Base-by-base conservation (phyloP, 2,329 filamentous ascomycete species). In the Paramyrothecium roridum region DNA sequence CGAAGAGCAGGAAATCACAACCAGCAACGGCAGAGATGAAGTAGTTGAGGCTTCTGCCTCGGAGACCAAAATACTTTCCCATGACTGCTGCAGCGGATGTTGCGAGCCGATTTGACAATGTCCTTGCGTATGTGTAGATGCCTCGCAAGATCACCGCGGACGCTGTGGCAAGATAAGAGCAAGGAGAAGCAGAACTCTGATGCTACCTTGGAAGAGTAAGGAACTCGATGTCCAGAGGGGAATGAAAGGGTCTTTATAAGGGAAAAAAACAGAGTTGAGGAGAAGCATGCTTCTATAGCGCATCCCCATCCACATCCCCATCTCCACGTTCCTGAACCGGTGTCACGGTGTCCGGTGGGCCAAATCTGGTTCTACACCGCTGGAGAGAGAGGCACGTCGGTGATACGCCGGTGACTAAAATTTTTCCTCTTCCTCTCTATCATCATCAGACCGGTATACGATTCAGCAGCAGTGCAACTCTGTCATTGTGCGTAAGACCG, bases 21-120 rank as follows among this genome's bases (percentile, higher is more conserved):
- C 88, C 88, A 56, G 88, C 88, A 64, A 91, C 81, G n/a, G 85
- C 73, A 58, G 85, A 84, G 62, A 91, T 84, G 53, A 87, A 87
- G 70, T 83, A 80, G 75, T 88, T 89, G 60, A 91, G 83, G 69
- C 73, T 71, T 34, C 80, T 75, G 74, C 88, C 88, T 54, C 79
- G 79, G 58, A 90, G 80, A 70, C 88, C 88, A 62, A 88, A 84
- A 65, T 81, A 90, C 56, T 70, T 74, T 61, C 66, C 70, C 66
- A 71, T 68, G 62, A 50, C 64, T 56, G 30, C 48, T 62, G 40
- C 21, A 26, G 45, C 19, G 26, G 30, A 26, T 8, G 46, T 33
- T 49, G 26, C 26, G 21, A 34, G 37, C 40, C 30, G 19, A 19
- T 43, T 8, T 43, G 37, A 6, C 37, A 43, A 30, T 4, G 26